Base-by-base conservation (phyloP, 495 filamentous ascomycete genomes). In the Aspergillus hancockii region DNA sequence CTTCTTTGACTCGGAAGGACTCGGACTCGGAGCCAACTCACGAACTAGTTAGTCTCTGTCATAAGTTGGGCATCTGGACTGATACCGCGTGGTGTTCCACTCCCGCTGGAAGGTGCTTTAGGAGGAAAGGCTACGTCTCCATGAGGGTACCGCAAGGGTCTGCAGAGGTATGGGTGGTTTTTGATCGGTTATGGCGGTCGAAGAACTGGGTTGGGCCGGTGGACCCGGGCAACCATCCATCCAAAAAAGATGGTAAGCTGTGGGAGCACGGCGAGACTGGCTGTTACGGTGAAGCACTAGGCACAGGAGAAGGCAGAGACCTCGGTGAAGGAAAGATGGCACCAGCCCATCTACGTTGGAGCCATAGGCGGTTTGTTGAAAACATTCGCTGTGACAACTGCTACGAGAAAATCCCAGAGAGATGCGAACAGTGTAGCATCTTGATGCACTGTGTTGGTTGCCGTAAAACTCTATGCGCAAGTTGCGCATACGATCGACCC, bases 81-180 rank as follows among this genome's bases (percentile, higher is more conserved):
- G 84, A 87, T 67, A 85, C 84, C 7, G 82, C 82, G 28, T 86
- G 84, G 84, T 87, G 84, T 62, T 82, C 83, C 9, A 85, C 82
- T 9, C 83, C 83, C 14, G 84, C 82, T 18, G 80, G 78, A 34
- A 70, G 84, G 67, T 87, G 84, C 62, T 81, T 79, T 54, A 68
- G 84, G 47, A 69, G 84, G 57, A 78, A 80, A 43, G 81, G 83
- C n/a, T 87, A 87, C 66, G 79, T 83, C 28, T 70, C 75, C 21
- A 79, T 79, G 63, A 76, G 83, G 21, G 79, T 78, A 14, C 79
- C 77, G 0, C 76, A 79, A 50, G 81, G 79, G 16, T 77, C 75
- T 1, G 72, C 75, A 4, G 84, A 85, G 58, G 83, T 85, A 7
- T 86, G 83, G 83, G 84, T 86, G n/a, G 82, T 84, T 4, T 86